phyloP scores from a whole-genome alignment of 148 eudicot species.

The Fagopyrum tataricum region DNA sequence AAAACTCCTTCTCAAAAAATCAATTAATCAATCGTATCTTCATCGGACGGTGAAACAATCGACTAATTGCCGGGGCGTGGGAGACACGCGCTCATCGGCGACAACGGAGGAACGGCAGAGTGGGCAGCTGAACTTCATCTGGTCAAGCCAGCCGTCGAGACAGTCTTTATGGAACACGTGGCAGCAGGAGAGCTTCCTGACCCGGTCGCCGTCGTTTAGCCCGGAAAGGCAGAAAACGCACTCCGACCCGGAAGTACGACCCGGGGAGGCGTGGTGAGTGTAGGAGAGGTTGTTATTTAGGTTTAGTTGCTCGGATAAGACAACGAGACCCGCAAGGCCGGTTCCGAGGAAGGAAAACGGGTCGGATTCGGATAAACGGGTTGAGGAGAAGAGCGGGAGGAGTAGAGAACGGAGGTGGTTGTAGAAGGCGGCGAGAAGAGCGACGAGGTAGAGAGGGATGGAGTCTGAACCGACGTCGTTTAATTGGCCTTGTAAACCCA shows the following conservation, averaged over 20 bases:
- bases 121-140: conserved; percentile 59
- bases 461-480: conserved; percentile 69
- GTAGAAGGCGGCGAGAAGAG: conserved; percentile 38
- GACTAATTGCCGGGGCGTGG: conserved; percentile 32
- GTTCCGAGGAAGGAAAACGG: conserved; percentile 23
- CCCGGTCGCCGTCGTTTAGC: conserved; percentile 40
- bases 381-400: conserved; percentile 14
- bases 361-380: neutral
- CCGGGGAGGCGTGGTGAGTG: conserved; percentile 11
- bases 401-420: conserved; percentile 41
- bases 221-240: conserved; percentile 58
- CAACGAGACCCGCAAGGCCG: conserved; percentile 27
- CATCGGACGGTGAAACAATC: conserved; percentile 33
- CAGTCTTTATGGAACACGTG: conserved; percentile 74
- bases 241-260: conserved; percentile 8
- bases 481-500: conserved; percentile 69
- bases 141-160: conserved; percentile 69
- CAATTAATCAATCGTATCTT: neutral
- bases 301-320: conserved; percentile 44
- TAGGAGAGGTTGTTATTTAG: conserved; percentile 34
- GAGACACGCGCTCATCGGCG: conserved; percentile 30
- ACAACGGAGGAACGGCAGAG: conserved; percentile 55
- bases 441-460: conserved; percentile 34
- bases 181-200: conserved; percentile 46
- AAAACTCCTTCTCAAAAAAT: conserved; percentile 8